A percentile compares a stretch with the other conserved stretches of the same genome.
Conservation (phyloP, 2,329 filamentous ascomycete genomes). For the Verticillium tricorpus region DNA sequence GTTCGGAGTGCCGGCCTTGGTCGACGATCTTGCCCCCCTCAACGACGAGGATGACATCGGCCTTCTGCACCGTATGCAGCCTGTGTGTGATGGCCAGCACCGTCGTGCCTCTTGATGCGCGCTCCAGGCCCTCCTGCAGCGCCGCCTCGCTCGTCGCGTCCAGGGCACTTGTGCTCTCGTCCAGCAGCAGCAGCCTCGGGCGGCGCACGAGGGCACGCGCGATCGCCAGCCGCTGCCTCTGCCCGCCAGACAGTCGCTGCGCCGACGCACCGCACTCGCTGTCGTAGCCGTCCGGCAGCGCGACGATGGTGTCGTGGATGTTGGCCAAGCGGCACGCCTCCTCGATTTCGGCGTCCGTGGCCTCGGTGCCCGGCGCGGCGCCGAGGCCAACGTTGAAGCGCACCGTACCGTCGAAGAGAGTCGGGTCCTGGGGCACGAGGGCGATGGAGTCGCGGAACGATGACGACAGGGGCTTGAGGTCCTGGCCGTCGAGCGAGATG, state of each 20-base stretch:
- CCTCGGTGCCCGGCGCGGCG: slow-evolving; percentile 47
- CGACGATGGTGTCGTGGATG: slow-evolving; percentile 63
- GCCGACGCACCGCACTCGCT: slow-evolving; percentile 69
- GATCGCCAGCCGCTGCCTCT: slow-evolving; percentile 74
- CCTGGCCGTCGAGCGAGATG: slow-evolving; percentile 46
- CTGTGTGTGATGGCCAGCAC: slow-evolving; percentile 56
- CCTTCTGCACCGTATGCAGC: slow-evolving; percentile 51
- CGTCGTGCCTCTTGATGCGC: slow-evolving; percentile 47
- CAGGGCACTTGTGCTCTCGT: slow-evolving; percentile 77
- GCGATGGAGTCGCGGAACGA: slow-evolving; percentile 48
- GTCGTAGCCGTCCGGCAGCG: slow-evolving; percentile 60
- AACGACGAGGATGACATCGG: slow-evolving; percentile 53
- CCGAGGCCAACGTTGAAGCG: slow-evolving; percentile 53
- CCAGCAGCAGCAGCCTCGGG: slow-evolving; percentile 70
- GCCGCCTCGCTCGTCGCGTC: slow-evolving; percentile 65
- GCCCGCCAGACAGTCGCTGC: slow-evolving; percentile 70
- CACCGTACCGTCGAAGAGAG: slow-evolving; percentile 53
- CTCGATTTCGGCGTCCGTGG: slow-evolving; percentile 57
- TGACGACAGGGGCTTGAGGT: slow-evolving; percentile 27
- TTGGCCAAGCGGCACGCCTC: slow-evolving; percentile 64
- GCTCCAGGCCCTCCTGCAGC: slow-evolving; percentile 63
- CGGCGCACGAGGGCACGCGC: slow-evolving; percentile 69
- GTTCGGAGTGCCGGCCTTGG: slow-evolving; percentile 22
- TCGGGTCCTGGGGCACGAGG: slow-evolving; percentile 53
- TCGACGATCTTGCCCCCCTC: slow-evolving; percentile 40